Base-by-base conservation (phyloP, 306 rosid species). In the Quercus alba region DNA sequence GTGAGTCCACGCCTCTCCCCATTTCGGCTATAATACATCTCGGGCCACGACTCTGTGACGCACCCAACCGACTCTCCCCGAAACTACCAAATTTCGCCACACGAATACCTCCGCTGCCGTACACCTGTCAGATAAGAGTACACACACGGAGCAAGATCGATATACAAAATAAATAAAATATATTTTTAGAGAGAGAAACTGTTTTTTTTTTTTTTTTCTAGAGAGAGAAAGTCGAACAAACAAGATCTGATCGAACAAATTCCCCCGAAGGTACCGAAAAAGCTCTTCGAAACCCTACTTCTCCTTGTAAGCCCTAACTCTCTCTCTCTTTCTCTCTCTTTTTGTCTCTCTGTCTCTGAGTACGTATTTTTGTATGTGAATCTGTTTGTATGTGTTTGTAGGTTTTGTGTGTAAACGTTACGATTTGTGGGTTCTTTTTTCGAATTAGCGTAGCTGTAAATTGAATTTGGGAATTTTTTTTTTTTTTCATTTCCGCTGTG, bases 181-280 rank as follows among this genome's bases (percentile, higher is more conserved):
- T 52, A 46, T 13, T 81, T 86, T 84, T 86, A 90, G 92, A 89
- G 97, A 89, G 97, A 93, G 94, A 91, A 84, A 83, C 83, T 73
- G 44, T 10, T 67, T 75, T 63, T 75, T 63, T 9, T 31, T 31
- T 66, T 18, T 31, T 30, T 35, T n/a, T 1, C 21, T 83, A 78
- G 82, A 81, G 88, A 83, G 87, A 80, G 75, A 56, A 71, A 75
- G 85, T 13, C 70, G 68, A 70, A 62, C 2, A 81, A 59, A 82
- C 86, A 71, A 92, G 97, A 94, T 94, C 97, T 89, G 94, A 80
- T 86, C 88, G 92, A 78, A 41, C 54, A 49, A 77, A 41, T 76
- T 56, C 72, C 62, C 35, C 62, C 35, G 64, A 77, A 84, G 87
- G 85, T 64, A 75, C 52, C 68, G 73, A 46, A 82, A 84, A 13